Conservation (phyloP, 1,284 basidiomycete species). For the Moniliella sp. region DNA sequence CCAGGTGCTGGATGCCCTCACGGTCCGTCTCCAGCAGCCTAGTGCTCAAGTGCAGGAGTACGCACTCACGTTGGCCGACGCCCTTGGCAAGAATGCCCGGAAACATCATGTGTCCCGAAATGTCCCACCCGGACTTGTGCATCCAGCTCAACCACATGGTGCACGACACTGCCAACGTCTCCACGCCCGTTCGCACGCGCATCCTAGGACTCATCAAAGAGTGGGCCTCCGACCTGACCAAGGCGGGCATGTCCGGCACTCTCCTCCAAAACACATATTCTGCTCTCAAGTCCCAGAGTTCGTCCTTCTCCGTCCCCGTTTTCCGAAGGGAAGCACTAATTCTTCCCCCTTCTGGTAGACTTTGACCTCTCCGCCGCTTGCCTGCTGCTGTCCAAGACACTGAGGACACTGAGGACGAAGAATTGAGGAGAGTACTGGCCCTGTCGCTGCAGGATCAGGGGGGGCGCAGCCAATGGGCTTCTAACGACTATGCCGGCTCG, state of each 20-base stretch:
- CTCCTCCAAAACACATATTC: slow-evolving; percentile 79
- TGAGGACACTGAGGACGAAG: slow-evolving; percentile 34
- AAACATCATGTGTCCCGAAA: slow-evolving; percentile 57
- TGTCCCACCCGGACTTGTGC: slow-evolving; percentile 73
- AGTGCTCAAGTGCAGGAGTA: slow-evolving; percentile 93
- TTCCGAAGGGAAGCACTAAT: too few relatives aligned
- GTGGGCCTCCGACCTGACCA: slow-evolving; percentile 51
- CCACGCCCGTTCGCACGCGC: slow-evolving; percentile 63
- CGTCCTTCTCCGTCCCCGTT: slow-evolving; percentile 1
- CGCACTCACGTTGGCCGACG: slow-evolving; percentile 42
- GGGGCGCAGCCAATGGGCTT: too few relatives aligned
- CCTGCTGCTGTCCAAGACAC: too few relatives aligned
- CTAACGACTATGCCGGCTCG: too few relatives aligned
- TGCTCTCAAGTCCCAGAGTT: slow-evolving; percentile 41
- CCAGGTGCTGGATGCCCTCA: too few relatives aligned
- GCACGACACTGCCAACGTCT: slow-evolving; percentile 64
- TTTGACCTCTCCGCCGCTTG: slow-evolving; percentile 13
- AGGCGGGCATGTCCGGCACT: slow-evolving; percentile 7
- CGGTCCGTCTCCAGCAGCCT: too few relatives aligned
- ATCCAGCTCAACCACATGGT: slow-evolving; percentile 63
- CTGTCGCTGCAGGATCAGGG: slow-evolving; percentile 26
- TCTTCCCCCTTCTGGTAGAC: slow-evolving; percentile 2
- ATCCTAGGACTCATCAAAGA: slow-evolving; percentile 52
- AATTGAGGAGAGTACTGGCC: slow-evolving; percentile 24
- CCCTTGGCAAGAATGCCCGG: slow-evolving; percentile 59